Base-by-base conservation (phyloP, 108 stramenopile species). In the Nitzschia sp. region DNA sequence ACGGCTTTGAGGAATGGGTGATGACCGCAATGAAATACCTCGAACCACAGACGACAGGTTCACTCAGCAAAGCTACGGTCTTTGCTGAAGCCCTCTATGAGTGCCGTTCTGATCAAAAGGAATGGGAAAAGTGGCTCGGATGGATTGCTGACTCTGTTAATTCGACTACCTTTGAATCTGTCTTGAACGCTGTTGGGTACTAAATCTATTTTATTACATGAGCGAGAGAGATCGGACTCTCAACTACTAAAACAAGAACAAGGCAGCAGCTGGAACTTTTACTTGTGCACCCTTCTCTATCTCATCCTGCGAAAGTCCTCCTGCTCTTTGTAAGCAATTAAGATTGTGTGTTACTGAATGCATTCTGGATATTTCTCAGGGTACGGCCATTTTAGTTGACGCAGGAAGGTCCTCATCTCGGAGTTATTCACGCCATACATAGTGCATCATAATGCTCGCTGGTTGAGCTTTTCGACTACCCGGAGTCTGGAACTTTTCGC, bases 21-120 rank as follows among this genome's bases (percentile, higher is more conserved):
- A 42, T 42, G 38, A 42, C 38, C 38, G 38, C 38, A 42, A 42
- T 42, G 38, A 42, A 42, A 42, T 42, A 42, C 38, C 38, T 42
- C 38, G 38, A 42, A 42, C 38, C 38, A 42, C 38, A 42, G 38
- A 42, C 38, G 38, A 13, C 9, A 42, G 13, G 13, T 42, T 42
- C 38, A 6, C 38, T 42, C 38, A 42, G 38, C 38, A 42, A 42
- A 42, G 38, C 38, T 42, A 42, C 38, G 38, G 13, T 42, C 38
- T 42, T 42, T 42, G 38, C 38, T 42, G 38, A 42, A 13, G 38
- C 38, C 38, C 38, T 42, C 38, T 42, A 42, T 42, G 38, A 42
- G 38, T 42, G 38, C 38, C 6, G 38, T 42, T 42, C 38, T 42
- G 38, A 42, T 42, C 9, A 42, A 6, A 42, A 42, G 38, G 38